Conservation (phyloP, 2,329 filamentous ascomycete genomes). For the Colletotrichum phormii region DNA sequence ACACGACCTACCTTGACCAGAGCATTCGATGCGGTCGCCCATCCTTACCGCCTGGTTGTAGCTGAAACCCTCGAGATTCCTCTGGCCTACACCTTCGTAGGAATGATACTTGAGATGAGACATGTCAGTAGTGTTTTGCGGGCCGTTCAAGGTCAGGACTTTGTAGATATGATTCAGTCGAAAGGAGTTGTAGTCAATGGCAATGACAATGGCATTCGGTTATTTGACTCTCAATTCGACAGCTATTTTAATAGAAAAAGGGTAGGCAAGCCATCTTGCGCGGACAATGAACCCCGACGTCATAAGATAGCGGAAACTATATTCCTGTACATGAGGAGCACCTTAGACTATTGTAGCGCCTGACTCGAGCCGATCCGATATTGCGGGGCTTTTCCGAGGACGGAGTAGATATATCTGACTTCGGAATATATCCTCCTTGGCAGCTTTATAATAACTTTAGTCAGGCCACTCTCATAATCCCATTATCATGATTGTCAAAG, state of each 20-base stretch:
- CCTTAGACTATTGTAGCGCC: background rate
- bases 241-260: background rate
- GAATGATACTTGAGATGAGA: conserved; percentile 46
- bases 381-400: background rate
- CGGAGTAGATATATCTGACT: background rate
- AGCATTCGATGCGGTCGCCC: conserved; percentile 58
- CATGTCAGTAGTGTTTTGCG: conserved; percentile 37
- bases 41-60: conserved; percentile 63
- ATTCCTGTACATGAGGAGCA: background rate
- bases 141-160: background rate
- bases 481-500: background rate
- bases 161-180: background rate
- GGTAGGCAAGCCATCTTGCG: background rate
- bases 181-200: background rate
- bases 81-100: conserved; percentile 48
- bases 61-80: conserved; percentile 43
- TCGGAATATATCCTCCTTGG: background rate
- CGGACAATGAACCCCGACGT: background rate
- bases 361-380: background rate
- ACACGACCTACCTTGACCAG: conserved; percentile 55
- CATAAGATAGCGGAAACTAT: background rate
- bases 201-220: background rate
- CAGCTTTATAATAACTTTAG: background rate
- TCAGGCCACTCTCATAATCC: background rate
- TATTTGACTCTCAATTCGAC: too few species aligned